These are phyloP conservation scores for Opeltia flavorubescens DNA, from an alignment of 495 filamentous ascomycete genomes.

Conservation along the genomic window DNA sequence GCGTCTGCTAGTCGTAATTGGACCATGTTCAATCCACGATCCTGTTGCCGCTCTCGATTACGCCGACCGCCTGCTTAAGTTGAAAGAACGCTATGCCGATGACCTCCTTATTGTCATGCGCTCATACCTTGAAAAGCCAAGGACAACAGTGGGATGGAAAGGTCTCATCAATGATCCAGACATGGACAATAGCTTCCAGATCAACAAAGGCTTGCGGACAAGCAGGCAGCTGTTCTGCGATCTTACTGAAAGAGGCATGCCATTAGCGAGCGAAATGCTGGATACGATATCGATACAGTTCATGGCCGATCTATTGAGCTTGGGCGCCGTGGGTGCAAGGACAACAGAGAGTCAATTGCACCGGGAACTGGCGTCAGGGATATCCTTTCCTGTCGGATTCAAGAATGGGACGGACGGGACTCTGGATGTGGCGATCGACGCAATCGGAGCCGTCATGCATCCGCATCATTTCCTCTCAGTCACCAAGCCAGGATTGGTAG, in stretches of 20 bases:
- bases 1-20: conserved; percentile 85
- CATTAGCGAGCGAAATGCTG: conserved; percentile 93
- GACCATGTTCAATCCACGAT: conserved; percentile 96
- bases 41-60: conserved; percentile 82
- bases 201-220: conserved; percentile 93
- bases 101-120: conserved; percentile 94
- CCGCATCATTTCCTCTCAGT: conserved; percentile 98
- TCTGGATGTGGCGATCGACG: conserved; percentile 87
- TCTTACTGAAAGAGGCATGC: conserved; percentile 72
- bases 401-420: conserved; percentile 99
- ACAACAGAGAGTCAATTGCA: conserved; percentile 97
- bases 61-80: conserved; percentile 54
- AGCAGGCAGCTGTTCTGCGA: conserved; percentile 83
- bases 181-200: conserved; percentile 92
- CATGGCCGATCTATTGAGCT: conserved; percentile 85
- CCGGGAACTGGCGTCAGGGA: conserved; percentile 86
- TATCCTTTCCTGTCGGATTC: conserved; percentile 97
- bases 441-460: conserved; percentile 79
- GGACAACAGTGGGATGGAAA: conserved; percentile 99
- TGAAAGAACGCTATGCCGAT: conserved; percentile 58
- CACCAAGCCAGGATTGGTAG: conserved; percentile 94
- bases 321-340: conserved; percentile 88
- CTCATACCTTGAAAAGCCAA: conserved; percentile 96
- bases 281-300: conserved; percentile 97
- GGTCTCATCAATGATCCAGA: conserved; percentile 98